phyloP scores from a whole-genome alignment of 2,329 filamentous ascomycete species.

The Clarireedia paspali region DNA sequence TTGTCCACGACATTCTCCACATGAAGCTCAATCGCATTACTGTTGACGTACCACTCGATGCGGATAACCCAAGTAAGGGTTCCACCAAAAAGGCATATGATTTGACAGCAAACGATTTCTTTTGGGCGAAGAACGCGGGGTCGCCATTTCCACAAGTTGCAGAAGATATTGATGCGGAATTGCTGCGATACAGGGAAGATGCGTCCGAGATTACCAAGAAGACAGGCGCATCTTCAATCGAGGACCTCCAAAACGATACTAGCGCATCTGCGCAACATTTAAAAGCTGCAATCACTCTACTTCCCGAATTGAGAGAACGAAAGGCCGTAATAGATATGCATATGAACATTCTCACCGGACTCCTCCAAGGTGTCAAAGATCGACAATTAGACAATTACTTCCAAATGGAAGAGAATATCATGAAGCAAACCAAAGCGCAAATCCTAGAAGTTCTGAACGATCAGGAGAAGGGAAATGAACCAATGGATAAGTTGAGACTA shows the following conservation, averaged over 20 bases:
- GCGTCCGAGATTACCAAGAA: slow-evolving; percentile 91
- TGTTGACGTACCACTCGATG: slow-evolving; percentile 75
- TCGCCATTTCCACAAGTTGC: slow-evolving; percentile 92
- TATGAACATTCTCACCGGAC: slow-evolving; percentile 90
- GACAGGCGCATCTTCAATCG: slow-evolving; percentile 84
- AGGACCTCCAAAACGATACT: slow-evolving; percentile 85
- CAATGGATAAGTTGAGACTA: slow-evolving; percentile 81
- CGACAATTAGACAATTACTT: slow-evolving; percentile 94
- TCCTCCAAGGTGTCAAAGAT: slow-evolving; percentile 76
- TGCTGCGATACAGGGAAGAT: slow-evolving; percentile 93
- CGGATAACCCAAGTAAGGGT: slow-evolving; percentile 65
- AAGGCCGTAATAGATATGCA: slow-evolving; percentile 96
- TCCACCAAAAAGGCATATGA: slow-evolving; percentile 86
- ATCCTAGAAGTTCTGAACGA: slow-evolving; percentile 83
- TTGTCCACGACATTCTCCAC: slow-evolving; percentile 69
- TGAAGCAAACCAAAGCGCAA: slow-evolving; percentile 84
- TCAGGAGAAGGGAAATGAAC: slow-evolving; percentile 70
- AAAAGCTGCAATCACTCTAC: slow-evolving; percentile 86
- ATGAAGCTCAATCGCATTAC: slow-evolving; percentile 92
- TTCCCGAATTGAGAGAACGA: slow-evolving; percentile 86
- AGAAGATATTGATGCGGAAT: slow-evolving; percentile 88
- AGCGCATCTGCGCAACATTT: slow-evolving; percentile 87
- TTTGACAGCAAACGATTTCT: slow-evolving; percentile 83
- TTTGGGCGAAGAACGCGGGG: slow-evolving; percentile 89
- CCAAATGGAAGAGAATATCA: slow-evolving; percentile 86